Evolutionary conservation across 2,329 filamentous ascomycete genomes (phyloP).

Genomic region (Cyphellophora europaea): DNA sequence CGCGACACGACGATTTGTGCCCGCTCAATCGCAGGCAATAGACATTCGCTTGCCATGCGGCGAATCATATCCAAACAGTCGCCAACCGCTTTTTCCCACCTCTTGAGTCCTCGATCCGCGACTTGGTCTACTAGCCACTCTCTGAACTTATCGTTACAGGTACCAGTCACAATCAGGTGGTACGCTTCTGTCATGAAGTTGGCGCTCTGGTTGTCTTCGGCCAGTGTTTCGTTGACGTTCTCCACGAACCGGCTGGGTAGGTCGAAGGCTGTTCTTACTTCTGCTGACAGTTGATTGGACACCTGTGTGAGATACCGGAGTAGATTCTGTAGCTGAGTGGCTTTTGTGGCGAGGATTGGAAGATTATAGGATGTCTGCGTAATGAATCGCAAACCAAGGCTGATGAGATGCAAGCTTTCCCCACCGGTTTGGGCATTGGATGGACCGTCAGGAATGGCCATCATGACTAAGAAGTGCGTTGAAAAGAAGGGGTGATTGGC

Average conservation of each 20-base stretch:
- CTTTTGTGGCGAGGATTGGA: conserved; percentile 74
- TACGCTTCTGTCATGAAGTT: conserved; percentile 68
- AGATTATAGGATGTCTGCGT: conserved; percentile 63
- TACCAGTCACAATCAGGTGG: conserved; percentile 74
- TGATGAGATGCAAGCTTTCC: conserved; percentile 49
- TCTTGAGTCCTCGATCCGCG: conserved; percentile 74
- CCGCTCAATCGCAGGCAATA: conserved; percentile 79
- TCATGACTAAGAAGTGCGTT: conserved; percentile 63
- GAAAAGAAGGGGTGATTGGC: conserved; percentile 63
- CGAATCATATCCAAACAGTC: conserved; percentile 70
- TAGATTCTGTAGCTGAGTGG: conserved; percentile 78
- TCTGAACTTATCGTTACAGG: conserved; percentile 63
- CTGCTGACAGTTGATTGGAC: conserved; percentile 65
- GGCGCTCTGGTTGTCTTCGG: conserved; percentile 41
- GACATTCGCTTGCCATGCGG: conserved; percentile 72
- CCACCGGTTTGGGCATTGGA: neutral
- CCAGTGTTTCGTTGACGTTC: conserved; percentile 66
- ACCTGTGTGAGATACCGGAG: conserved; percentile 77
- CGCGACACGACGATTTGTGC: conserved; percentile 72
- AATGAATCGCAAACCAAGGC: conserved; percentile 76
- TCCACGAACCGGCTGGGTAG: conserved; percentile 69
- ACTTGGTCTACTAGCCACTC: conserved; percentile 86
- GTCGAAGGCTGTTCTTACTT: conserved; percentile 76
- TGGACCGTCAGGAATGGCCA: conserved; percentile 25
- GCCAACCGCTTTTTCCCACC: conserved; percentile 84